Evolutionary conservation across 768 basidiomycete genomes (phyloP), one percentile per base, ranked within the genome.

Genomic region (Pleurotus cornucopiae): DNA sequence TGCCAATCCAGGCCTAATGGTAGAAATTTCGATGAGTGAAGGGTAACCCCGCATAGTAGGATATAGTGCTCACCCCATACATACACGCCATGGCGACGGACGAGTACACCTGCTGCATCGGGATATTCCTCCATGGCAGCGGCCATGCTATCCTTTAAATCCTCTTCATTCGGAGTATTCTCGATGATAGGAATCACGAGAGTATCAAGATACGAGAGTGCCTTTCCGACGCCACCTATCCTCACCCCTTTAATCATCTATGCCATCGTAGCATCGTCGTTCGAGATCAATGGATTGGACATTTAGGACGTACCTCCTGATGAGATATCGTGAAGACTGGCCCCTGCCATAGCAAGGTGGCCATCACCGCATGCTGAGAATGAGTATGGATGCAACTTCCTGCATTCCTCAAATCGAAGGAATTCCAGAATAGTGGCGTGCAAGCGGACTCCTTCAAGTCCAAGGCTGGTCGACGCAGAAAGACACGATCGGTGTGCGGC

Each of bases 231-330:
- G 9, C 93, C 92, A 4, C 82, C 88, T 13, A 84, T 66, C 7
- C 91, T 80, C 44, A 95, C 82, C 20, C 92, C 93, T 68, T 95
- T 95, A 67, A 94, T 95, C 93, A 94, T 94, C 84, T 94, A 51
- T 20, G 18, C 20, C 34, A n/a, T 34, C 2, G 49, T 1, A 6
- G 6, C n/a, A 30, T 11, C 48, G 6, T 44, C 41, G 41, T 2
- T 11, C 7, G 30, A 34, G 30, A 14, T n/a, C 21, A 23, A 23
- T 23, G 21, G 21, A 23, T 23, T 23, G 21, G 21, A 23, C 21
- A 5, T 23, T 23, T 23, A 23, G 21, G 4, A 23, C 41, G 41
- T 21, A 61, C 61, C 55, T 84, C 92, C 68, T 91, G 91, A 68
- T 94, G 92, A 7, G 89, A 91, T 60, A 94, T 90, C 57, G 76